phyloP scores from a whole-genome alignment of 768 basidiomycete species.

The Kwoniella dejecticola region DNA sequence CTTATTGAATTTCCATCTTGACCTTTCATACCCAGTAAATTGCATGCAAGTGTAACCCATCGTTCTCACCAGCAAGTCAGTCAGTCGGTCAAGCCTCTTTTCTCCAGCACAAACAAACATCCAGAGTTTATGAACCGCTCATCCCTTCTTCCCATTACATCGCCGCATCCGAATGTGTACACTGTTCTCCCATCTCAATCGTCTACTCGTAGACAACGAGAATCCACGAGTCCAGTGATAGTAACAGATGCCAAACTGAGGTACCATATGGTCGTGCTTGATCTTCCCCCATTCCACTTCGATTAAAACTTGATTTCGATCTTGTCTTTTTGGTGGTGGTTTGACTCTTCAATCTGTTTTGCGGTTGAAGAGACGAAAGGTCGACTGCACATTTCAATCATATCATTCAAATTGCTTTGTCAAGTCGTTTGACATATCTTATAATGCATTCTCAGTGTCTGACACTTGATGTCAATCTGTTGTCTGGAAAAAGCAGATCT shows the following conservation, averaged over 20 bases:
- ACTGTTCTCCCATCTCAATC: conserved; percentile 36
- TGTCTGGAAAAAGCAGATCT: too few relatives aligned
- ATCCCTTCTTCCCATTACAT: too few relatives aligned
- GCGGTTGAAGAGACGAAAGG: not conserved
- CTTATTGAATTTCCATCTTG: too few relatives aligned
- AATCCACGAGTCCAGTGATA: conserved; percentile 42
- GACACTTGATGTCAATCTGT: too few relatives aligned
- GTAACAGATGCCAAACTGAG: conserved; percentile 47
- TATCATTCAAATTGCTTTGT: not conserved
- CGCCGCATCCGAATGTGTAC: conserved; percentile 36
- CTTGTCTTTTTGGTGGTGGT: not conserved
- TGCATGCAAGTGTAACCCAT: too few relatives aligned
- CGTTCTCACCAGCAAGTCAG: too few relatives aligned
- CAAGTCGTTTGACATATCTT: not conserved
- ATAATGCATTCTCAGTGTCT: too few relatives aligned
- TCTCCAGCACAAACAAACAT: too few relatives aligned
- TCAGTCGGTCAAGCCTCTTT: too few relatives aligned
- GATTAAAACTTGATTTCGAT: not conserved
- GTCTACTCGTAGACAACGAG: not conserved
- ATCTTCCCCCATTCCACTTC: not conserved
- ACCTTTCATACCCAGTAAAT: too few relatives aligned
- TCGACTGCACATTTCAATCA: conserved; percentile 4
- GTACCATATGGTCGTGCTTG: conserved; percentile 34
- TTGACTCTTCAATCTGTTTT: not conserved
- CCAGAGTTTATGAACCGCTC: too few relatives aligned